Conservation (phyloP, 2,329 filamentous ascomycete species). For the Cyphellophora attinorum region DNA sequence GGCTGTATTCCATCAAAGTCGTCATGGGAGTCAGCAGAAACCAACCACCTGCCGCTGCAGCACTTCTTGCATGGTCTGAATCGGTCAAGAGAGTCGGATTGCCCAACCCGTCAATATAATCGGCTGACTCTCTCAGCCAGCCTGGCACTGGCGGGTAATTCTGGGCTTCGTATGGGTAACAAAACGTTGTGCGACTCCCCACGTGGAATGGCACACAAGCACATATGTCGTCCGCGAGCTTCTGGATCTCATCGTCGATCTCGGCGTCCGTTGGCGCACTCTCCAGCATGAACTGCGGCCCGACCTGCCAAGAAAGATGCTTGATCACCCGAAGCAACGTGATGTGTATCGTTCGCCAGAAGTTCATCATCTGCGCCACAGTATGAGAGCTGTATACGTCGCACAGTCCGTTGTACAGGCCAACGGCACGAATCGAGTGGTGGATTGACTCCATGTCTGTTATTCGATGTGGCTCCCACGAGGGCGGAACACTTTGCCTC, state of each 20-base stretch:
- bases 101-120: slow-evolving; percentile 12
- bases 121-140: slow-evolving; percentile 8
- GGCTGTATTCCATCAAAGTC: neutral
- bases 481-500: slow-evolving; percentile 7
- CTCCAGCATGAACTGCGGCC: slow-evolving; percentile 5
- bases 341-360: slow-evolving; percentile 8
- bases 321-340: slow-evolving; percentile 9
- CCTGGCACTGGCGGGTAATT: slow-evolving; percentile 11
- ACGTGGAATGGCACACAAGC: slow-evolving; percentile 19
- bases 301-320: slow-evolving; percentile 3
- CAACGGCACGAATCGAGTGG: slow-evolving; percentile 11
- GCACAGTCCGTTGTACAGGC: slow-evolving; percentile 9
- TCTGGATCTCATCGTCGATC: slow-evolving; percentile 11
- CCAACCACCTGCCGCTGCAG: slow-evolving; percentile 12
- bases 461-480: slow-evolving; percentile 10
- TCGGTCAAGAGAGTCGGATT: slow-evolving; percentile 11
- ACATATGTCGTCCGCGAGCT: slow-evolving; percentile 17
- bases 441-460: slow-evolving; percentile 8
- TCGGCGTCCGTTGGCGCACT: slow-evolving; percentile 4
- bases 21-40: slow-evolving; percentile 11
- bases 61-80: slow-evolving; percentile 11
- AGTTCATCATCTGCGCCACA: slow-evolving; percentile 11
- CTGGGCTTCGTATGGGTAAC: slow-evolving; percentile 8
- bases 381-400: slow-evolving; percentile 14
- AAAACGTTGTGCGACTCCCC: slow-evolving; percentile 14